Base-by-base conservation (phyloP, 202 grass and related monocot species). In the Cymbopogon flexuosus region DNA sequence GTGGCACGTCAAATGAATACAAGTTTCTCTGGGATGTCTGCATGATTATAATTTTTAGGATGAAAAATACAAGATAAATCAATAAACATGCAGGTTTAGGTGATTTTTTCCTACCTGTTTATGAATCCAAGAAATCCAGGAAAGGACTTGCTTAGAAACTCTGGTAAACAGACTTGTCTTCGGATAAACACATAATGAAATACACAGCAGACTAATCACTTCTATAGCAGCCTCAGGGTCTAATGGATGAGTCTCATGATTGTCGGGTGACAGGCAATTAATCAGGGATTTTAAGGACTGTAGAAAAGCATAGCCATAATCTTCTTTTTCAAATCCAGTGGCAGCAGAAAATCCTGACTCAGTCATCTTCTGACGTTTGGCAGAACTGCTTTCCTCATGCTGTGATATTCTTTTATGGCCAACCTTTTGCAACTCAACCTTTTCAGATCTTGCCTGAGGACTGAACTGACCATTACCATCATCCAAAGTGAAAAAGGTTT, bases 71-170 rank as follows among this genome's bases (percentile, higher is more conserved):
- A 84, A 69, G 19, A 22, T 49, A 65, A 87, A 80, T 46, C 22
- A 73, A 77, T 80, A 69, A 34, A 62, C 30, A 62, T 27, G 29
- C 66, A 65, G 14, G 12, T 79, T 79, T 62, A 10, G 8, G 65
- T 35, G 39, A 59, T 74, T 86, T 84, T 16, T 21, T 39, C 72
- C 60, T 89, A 97, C 95, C 95, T 93, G 90, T 70, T 82, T 89
- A 73, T 49, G 83, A 78, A 94, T 89, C 95, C 95, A 97, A 70
- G 86, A 83, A 36, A 94, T 82, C 92, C 92, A 97, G 46, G 95
- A 97, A 69, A 94, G 59, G 22, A 91, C 68, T 84, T 93, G 89
- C 70, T 88, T 83, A 87, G 88, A 88, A 89, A 97, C 87, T 77
- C 40, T 93, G 64, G 24, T 57, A 86, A 91, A 89, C 27, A 97